Conservation (phyloP, 768 basidiomycete species). For the Cyclocybe aegerita region DNA sequence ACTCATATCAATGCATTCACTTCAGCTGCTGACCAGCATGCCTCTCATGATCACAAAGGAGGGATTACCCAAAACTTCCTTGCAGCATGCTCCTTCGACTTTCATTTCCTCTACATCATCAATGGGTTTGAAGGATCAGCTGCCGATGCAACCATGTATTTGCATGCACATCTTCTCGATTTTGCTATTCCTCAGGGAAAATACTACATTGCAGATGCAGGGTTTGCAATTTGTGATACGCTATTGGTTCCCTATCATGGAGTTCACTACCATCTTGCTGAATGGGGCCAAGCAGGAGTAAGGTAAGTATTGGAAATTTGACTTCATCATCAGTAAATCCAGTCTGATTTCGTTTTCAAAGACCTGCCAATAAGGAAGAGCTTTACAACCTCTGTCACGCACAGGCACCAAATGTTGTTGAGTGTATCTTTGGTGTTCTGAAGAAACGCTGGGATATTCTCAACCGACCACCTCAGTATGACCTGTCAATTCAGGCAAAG, state of each 20-base stretch:
- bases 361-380: conserved; percentile 9
- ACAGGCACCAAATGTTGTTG: conserved; percentile 29
- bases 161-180: conserved; percentile 23
- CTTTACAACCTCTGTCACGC: conserved; percentile 34
- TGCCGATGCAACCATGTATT: conserved; percentile 32
- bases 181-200: conserved; percentile 30
- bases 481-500: conserved; percentile 15
- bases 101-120: conserved; percentile 35
- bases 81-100: conserved; percentile 29
- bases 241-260: conserved; percentile 36
- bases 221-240: conserved; percentile 29
- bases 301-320: conserved; percentile 9
- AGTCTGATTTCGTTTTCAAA: too few species aligned
- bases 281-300: conserved; percentile 29
- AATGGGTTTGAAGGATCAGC: conserved; percentile 41
- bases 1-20: conserved; percentile 24
- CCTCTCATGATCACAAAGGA: conserved; percentile 29
- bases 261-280: conserved; percentile 35
- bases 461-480: conserved; percentile 14
- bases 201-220: conserved; percentile 27
- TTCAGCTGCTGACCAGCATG: conserved; percentile 15
- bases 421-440: conserved; percentile 33
- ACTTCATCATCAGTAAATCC: too few species aligned
- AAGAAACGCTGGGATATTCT: conserved; percentile 1
- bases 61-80: conserved; percentile 36